phyloP scores from a whole-genome alignment of 2,329 filamentous ascomycete species.

The Annulohypoxylon truncatum region DNA sequence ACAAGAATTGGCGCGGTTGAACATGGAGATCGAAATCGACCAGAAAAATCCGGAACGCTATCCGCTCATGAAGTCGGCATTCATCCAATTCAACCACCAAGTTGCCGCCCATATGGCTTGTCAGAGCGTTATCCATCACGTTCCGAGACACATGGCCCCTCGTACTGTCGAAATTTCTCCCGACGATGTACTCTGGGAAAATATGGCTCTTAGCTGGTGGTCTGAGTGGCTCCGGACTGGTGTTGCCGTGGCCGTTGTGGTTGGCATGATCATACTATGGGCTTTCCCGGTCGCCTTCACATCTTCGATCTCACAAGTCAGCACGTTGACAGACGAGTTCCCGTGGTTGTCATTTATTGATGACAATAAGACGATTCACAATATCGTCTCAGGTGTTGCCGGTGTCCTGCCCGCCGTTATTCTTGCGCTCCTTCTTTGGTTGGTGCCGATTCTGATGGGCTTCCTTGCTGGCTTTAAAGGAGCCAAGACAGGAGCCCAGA shows the following conservation, averaged over 20 bases:
- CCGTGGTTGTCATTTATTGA: slow-evolving; percentile 78
- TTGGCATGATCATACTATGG: slow-evolving; percentile 87
- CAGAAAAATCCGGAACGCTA: slow-evolving; percentile 87
- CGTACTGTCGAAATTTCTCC: slow-evolving; percentile 94
- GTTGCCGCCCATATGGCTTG: slow-evolving; percentile 98
- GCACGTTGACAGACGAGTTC: slow-evolving; percentile 72
- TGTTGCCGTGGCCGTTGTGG: slow-evolving; percentile 72
- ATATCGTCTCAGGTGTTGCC: slow-evolving; percentile 73
- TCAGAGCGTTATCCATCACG: slow-evolving; percentile 88
- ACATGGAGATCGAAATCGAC: slow-evolving; percentile 90
- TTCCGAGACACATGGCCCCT: slow-evolving; percentile 93
- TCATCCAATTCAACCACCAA: slow-evolving; percentile 98
- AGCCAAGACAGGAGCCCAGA: slow-evolving; percentile 82
- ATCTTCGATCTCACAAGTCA: slow-evolving; percentile 82
- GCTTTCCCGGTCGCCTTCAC: slow-evolving; percentile 91
- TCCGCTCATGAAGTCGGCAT: slow-evolving; percentile 94
- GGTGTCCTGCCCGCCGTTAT: slow-evolving; percentile 87
- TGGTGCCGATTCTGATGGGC: slow-evolving; percentile 83
- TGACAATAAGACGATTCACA: slow-evolving; percentile 68
- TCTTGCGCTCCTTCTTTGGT: slow-evolving; percentile 79
- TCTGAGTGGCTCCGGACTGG: slow-evolving; percentile 80
- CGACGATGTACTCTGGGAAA: slow-evolving; percentile 94
- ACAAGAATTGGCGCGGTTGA: slow-evolving; percentile 85
- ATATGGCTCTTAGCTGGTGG: slow-evolving; percentile 97
- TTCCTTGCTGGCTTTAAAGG: slow-evolving; percentile 80